phyloP scores from a whole-genome alignment of 2,329 filamentous ascomycete species.

The Fusarium brevicatenulatum region DNA sequence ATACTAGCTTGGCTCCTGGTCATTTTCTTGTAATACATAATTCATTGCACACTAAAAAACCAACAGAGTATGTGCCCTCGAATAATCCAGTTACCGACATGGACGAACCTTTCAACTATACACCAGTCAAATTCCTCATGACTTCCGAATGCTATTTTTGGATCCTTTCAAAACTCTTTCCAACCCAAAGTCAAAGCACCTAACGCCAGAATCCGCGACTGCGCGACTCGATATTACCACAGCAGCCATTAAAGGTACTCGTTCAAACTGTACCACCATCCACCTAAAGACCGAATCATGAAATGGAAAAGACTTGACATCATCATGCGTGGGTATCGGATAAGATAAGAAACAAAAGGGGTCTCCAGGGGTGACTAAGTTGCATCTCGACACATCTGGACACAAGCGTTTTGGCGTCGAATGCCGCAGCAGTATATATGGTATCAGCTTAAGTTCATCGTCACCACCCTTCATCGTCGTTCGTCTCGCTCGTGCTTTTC shows the following conservation, averaged over 20 bases:
- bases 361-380: not conserved
- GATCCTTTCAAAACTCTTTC: not conserved
- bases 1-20: not conserved
- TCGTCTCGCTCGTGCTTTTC: slow-evolving; percentile 52
- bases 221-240: slow-evolving; percentile 6
- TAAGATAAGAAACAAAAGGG: slow-evolving; percentile 21
- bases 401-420: not conserved
- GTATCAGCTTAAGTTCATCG: not conserved
- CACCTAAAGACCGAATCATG: slow-evolving; percentile 1
- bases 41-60: not conserved
- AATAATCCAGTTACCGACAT: not conserved
- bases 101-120: not conserved
- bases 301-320: slow-evolving; percentile 20
- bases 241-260: slow-evolving; percentile 18
- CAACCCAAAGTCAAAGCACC: not conserved
- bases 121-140: not conserved
- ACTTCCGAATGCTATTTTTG: slow-evolving; percentile 10
- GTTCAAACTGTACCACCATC: not conserved
- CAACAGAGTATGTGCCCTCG: not conserved
- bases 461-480: slow-evolving; percentile 15
- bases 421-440: not conserved
- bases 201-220: slow-evolving; percentile 27
- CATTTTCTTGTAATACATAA: not conserved
- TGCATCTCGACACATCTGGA: not conserved
- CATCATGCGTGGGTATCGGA: slow-evolving; percentile 36